phyloP scores from a whole-genome alignment of 306 rosid species.

The Argentina anserina region DNA sequence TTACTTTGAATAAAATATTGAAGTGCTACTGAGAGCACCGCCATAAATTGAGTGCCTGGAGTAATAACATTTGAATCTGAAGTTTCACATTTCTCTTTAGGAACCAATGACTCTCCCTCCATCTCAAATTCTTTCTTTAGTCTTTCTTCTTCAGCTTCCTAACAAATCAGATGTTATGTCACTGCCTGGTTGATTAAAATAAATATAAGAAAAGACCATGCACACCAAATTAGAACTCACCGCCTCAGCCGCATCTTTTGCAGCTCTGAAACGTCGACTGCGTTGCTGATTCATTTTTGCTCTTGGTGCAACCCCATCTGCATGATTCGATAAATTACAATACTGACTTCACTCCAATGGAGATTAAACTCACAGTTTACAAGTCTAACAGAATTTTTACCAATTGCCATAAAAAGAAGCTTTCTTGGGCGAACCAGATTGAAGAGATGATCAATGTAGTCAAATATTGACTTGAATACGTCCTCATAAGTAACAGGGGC shows the following conservation, averaged over 20 bases:
- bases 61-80: constrained; percentile 87
- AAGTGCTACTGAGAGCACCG: constrained; percentile 75
- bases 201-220: not conserved
- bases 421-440: constrained; percentile 92
- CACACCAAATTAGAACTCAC: constrained; percentile 42
- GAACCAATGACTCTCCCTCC: constrained; percentile 45
- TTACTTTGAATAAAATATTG: constrained; percentile 83
- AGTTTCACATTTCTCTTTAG: constrained; percentile 72
- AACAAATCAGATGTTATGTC: constrained; percentile 26
- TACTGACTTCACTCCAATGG: not conserved
- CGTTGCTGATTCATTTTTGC: constrained; percentile 99
- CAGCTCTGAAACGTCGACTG: constrained; percentile 87
- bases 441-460: constrained; percentile 84
- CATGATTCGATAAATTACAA: constrained; percentile 7
- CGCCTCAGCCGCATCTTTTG: constrained; percentile 96
- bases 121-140: constrained; percentile 66
- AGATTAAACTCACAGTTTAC: constrained; percentile 6
- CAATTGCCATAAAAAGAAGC: constrained; percentile 89
- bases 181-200: constrained; percentile 17
- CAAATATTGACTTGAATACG: constrained; percentile 75
- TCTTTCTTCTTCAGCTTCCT: constrained; percentile 97
- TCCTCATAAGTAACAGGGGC: constrained; percentile 78
- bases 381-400: constrained; percentile 36
- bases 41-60: constrained; percentile 96
- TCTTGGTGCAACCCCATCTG: constrained; percentile 98